These are phyloP conservation scores for Suillus luteus DNA, from an alignment of 768 basidiomycete species.

Conservation along the genomic window DNA sequence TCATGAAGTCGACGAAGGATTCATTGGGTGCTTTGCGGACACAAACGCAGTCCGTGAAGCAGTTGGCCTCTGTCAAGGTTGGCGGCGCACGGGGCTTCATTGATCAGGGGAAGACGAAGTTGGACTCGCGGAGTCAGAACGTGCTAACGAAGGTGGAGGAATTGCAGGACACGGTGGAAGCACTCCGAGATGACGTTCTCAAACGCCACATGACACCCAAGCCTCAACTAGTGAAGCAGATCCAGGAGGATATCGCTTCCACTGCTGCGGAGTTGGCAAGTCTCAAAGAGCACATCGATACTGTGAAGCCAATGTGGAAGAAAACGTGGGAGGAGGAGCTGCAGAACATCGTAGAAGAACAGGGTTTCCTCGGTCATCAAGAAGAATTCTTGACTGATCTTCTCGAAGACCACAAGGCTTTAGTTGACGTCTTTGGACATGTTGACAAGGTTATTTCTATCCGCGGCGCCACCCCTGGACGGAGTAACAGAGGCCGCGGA, in stretches of 20 bases:
- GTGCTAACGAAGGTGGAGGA: conserved; percentile 92
- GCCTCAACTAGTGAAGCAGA: conserved; percentile 62
- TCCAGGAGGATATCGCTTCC: conserved; percentile 70
- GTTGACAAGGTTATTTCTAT: conserved; percentile 87
- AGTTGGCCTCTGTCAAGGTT: conserved; percentile 79
- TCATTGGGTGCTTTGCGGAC: conserved; percentile 74
- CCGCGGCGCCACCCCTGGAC: conserved; percentile 49
- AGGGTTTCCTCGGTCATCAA: conserved; percentile 91
- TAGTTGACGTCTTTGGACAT: conserved; percentile 82
- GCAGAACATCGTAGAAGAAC: conserved; percentile 96
- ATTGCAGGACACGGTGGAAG: conserved; percentile 88
- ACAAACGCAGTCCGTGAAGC: conserved; percentile 87
- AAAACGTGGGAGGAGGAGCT: conserved; percentile 98
- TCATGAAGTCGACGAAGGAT: conserved; percentile 89
- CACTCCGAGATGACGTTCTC: conserved; percentile 87
- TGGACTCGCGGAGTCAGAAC: conserved; percentile 89
- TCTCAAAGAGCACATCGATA: conserved; percentile 81
- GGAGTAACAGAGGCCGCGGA: conserved; percentile 42
- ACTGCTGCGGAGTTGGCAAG: conserved; percentile 71
- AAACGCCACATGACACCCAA: conserved; percentile 88
- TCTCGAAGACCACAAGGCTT: conserved; percentile 90
- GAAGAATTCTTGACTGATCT: conserved; percentile 89
- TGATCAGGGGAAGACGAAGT: conserved; percentile 86
- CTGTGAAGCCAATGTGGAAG: conserved; percentile 96
- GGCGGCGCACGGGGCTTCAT: conserved; percentile 88